Percentiles rank a stretch among this genome's conserved stretches.
Evolutionary conservation across 2,329 filamentous ascomycete species (phyloP).

Genomic region (Penicillium polonicum): DNA sequence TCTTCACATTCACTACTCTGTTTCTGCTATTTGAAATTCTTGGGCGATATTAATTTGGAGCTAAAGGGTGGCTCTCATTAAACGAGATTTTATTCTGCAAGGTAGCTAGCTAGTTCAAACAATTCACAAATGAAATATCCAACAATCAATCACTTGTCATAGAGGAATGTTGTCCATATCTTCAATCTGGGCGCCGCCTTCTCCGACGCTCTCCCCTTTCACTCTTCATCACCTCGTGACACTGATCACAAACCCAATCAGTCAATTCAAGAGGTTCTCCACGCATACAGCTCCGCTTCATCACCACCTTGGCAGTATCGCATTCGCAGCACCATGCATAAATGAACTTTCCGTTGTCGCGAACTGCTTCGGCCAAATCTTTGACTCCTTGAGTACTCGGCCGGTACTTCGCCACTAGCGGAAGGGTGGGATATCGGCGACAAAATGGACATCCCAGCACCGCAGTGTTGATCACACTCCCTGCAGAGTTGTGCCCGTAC

Average conservation of each 20-base stretch:
- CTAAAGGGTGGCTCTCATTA: background rate
- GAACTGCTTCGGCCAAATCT: constrained; percentile 41
- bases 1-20: background rate
- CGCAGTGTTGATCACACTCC: background rate
- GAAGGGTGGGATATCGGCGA: background rate
- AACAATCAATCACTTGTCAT: background rate
- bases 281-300: constrained; percentile 47
- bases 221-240: constrained; percentile 19
- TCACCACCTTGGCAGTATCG: constrained; percentile 42
- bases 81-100: background rate
- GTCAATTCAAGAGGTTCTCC: constrained; percentile 41
- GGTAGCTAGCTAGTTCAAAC: constrained; percentile 2
- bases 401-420: constrained; percentile 21
- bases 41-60: background rate
- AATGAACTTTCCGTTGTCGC: constrained; percentile 46
- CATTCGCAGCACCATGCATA: constrained; percentile 52
- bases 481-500: background rate
- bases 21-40: background rate
- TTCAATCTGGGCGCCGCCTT: background rate
- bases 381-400: constrained; percentile 42
- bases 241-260: constrained; percentile 47
- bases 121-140: background rate
- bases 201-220: background rate
- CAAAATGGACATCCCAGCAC: background rate
- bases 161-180: background rate